These are phyloP conservation scores for Ambrosiella beaveri DNA, from an alignment of 2,329 filamentous ascomycete genomes.

Conservation along the genomic window DNA sequence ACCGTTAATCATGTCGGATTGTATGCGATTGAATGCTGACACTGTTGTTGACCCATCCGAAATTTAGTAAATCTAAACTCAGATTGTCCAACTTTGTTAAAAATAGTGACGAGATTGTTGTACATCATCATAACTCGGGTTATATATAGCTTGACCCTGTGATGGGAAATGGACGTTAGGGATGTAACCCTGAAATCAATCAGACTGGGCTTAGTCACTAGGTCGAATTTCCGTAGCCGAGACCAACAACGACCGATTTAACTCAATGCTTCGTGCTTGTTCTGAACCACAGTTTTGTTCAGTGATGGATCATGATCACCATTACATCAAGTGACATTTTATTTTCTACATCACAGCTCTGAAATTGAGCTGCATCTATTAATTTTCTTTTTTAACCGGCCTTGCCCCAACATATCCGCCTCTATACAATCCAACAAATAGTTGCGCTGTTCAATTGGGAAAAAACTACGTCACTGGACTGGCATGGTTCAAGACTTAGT, in stretches of 20 bases:
- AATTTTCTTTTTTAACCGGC: background rate
- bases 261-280: background rate
- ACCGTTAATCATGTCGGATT: too few species aligned
- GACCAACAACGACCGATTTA: background rate
- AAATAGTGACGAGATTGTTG: background rate
- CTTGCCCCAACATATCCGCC: background rate
- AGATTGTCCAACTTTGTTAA: background rate
- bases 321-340: background rate
- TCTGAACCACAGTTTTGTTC: background rate
- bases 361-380: background rate
- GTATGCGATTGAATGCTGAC: too few species aligned
- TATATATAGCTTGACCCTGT: background rate
- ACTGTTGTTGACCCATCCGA: too few species aligned
- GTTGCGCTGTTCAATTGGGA: background rate
- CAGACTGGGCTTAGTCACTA: background rate
- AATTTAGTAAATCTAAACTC: too few species aligned
- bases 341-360: background rate
- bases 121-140: background rate
- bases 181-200: background rate
- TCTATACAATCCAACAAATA: background rate
- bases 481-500: background rate
- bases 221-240: background rate
- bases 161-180: background rate
- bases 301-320: background rate
- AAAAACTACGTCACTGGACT: background rate